A percentile compares a stretch with the other conserved stretches of the same genome.
These are phyloP conservation scores for Casuarina glauca DNA, from an alignment of 306 rosid genomes.

Conservation along the genomic window DNA sequence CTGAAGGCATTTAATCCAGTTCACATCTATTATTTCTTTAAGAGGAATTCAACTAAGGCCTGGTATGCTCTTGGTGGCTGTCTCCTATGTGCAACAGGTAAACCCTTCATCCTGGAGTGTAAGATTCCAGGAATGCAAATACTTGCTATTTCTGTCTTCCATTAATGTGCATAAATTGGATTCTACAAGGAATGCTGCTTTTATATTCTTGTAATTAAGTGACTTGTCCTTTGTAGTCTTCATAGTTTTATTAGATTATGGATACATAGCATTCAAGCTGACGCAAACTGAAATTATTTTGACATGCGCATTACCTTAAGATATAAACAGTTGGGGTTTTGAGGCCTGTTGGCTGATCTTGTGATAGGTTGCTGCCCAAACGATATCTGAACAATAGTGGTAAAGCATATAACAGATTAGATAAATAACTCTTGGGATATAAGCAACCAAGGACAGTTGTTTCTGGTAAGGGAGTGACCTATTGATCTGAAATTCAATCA, in stretches of 20 bases:
- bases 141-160: conserved; percentile 17
- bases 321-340: background rate
- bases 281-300: background rate
- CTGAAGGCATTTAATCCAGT: conserved; percentile 88
- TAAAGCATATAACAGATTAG: background rate
- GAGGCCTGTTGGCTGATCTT: background rate
- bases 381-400: background rate
- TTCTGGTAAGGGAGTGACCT: background rate
- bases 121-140: conserved; percentile 23
- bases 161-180: conserved; percentile 23
- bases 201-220: background rate
- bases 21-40: conserved; percentile 82
- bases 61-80: conserved; percentile 99
- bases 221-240: background rate
- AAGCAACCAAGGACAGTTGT: background rate
- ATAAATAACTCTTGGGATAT: background rate
- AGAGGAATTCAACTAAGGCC: conserved; percentile 92
- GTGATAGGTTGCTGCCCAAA: background rate
- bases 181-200: background rate
- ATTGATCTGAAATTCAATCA: background rate
- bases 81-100: conserved; percentile 96
- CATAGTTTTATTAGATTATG: background rate
- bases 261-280: background rate
- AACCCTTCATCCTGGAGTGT: conserved; percentile 23
- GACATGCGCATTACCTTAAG: background rate